A percentile compares a stretch with the other conserved stretches of the same genome.
phyloP scores from a whole-genome alignment of 169 alveolate species.

The Plasmodium knowlesi region DNA sequence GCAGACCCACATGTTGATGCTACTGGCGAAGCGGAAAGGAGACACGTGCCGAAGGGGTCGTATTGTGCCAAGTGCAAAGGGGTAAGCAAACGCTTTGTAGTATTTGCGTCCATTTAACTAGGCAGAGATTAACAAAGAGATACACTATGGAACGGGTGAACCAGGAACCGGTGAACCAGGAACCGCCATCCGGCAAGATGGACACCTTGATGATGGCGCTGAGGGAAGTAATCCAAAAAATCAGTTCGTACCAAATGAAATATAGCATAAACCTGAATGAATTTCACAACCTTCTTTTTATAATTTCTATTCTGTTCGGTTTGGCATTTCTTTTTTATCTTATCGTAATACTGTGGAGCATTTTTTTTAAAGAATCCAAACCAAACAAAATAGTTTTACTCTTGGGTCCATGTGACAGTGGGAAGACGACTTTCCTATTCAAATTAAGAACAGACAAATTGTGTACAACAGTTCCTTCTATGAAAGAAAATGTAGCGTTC shows the following conservation, averaged over 20 bases:
- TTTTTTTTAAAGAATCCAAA: conserved; percentile 33
- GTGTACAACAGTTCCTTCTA: conserved; percentile 59
- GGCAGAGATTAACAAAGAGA: background rate
- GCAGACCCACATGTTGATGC: background rate
- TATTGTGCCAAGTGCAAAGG: background rate
- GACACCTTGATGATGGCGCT: background rate
- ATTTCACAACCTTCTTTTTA: conserved; percentile 52
- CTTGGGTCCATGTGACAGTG: conserved; percentile 74
- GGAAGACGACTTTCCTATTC: conserved; percentile 51
- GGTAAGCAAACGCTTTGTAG: background rate
- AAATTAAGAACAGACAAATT: conserved; percentile 50
- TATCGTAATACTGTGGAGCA: conserved; percentile 18
- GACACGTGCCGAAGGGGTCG: background rate
- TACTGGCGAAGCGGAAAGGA: background rate
- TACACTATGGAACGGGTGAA: background rate
- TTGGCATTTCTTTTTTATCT: conserved; percentile 30
- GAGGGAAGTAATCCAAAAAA: background rate
- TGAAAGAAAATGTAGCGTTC: conserved; percentile 67
- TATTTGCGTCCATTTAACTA: background rate
- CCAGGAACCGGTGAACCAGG: background rate
- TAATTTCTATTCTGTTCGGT: conserved; percentile 25
- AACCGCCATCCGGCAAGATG: conserved; percentile 9
- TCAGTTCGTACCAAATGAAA: conserved; percentile 12
- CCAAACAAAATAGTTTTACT: conserved; percentile 34
- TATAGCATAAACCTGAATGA: conserved; percentile 58